A percentile compares a stretch with the other conserved stretches of the same genome.
These are phyloP conservation scores for Davidsoniella neocaledoniae DNA, from an alignment of 2,329 filamentous ascomycete species.

Conservation along the genomic window DNA sequence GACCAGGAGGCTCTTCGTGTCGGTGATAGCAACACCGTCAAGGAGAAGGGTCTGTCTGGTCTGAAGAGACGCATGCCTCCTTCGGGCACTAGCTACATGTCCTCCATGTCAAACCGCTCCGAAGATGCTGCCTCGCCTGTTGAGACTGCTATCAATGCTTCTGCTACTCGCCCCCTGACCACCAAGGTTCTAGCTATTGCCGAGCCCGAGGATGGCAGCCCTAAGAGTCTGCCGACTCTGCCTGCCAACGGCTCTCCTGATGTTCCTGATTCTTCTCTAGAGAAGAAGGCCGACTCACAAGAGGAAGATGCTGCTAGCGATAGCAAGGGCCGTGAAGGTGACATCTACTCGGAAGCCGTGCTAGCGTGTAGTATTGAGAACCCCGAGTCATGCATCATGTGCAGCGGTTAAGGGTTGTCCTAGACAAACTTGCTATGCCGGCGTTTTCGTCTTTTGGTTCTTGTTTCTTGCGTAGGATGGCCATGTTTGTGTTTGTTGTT, in stretches of 20 bases:
- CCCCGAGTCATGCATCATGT: conserved; percentile 90
- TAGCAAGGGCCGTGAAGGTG: conserved; percentile 60
- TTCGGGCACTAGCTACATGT: conserved; percentile 34
- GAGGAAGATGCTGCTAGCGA: conserved; percentile 58
- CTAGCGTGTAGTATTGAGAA: conserved; percentile 95
- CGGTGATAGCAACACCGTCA: conserved; percentile 58
- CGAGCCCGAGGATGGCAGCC: conserved; percentile 51
- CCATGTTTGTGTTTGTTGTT: no score
- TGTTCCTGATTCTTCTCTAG: conserved; percentile 38
- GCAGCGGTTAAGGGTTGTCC: conserved; percentile 55
- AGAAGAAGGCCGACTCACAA: conserved; percentile 37
- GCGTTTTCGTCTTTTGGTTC: background rate
- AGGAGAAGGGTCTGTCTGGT: conserved; percentile 32
- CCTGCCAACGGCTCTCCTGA: conserved; percentile 49
- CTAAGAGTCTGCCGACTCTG: conserved; percentile 60
- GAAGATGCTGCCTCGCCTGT: conserved; percentile 44
- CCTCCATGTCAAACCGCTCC: conserved; percentile 45
- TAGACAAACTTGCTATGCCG: background rate
- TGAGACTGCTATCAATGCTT: conserved; percentile 29
- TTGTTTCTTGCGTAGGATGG: no score
- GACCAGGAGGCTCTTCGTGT: conserved; percentile 90
- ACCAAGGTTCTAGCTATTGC: conserved; percentile 51
- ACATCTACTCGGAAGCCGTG: conserved; percentile 90
- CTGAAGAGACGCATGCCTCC: conserved; percentile 55
- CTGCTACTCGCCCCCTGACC: conserved; percentile 43